Evolutionary conservation across 164 flowering plant genomes (phyloP), one percentile per base, ranked within the genome.

Genomic region (Akebia trifoliata): DNA sequence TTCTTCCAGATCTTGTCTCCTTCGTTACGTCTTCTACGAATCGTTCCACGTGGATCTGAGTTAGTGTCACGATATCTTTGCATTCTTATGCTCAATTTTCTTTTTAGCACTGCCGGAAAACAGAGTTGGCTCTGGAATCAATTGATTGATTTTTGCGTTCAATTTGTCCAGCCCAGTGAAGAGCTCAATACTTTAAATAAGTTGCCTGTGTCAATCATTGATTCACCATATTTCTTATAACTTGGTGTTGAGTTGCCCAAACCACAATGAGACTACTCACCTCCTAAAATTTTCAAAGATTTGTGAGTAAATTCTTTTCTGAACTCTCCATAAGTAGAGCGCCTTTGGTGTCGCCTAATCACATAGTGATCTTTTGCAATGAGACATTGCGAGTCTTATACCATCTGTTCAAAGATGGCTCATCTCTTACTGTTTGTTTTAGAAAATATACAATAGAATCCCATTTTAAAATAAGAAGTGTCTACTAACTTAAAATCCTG

Each of bases 1-100:
- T 93, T 90, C 63, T 93, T 87, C 50, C 99, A 93, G 74, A 81
- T 93, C 59, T 61, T 93, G 45, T 93, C 99, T 59, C 95, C 99
- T 71, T 80, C 95, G 32, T 69, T 93, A 54, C 96, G 97, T 43
- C 86, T 93, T 61, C 74, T 93, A 44, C 83, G 97, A 38, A 80
- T 84, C 49, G 88, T 90, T 69, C 87, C 98, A 34, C 95, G 97
- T 59, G 98, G 99, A 11, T 55, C 75, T 60, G 88, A 81, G 95
- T 91, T 42, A 84, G 94, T 79, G 60, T 57, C 39, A 37, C 24
- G 7, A 20, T 51, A 18, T 24, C 57, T 54, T 49, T 20, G 12
- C 49, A 2, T 5, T 51, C 30, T 56, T 44, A 17, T 45, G 29
- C 34, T 55, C 2, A 0, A 38, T 28, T 44, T 11, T 48, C 14